Base-by-base conservation (phyloP, 768 basidiomycete genomes). In the Paxillus rubicundulus region DNA sequence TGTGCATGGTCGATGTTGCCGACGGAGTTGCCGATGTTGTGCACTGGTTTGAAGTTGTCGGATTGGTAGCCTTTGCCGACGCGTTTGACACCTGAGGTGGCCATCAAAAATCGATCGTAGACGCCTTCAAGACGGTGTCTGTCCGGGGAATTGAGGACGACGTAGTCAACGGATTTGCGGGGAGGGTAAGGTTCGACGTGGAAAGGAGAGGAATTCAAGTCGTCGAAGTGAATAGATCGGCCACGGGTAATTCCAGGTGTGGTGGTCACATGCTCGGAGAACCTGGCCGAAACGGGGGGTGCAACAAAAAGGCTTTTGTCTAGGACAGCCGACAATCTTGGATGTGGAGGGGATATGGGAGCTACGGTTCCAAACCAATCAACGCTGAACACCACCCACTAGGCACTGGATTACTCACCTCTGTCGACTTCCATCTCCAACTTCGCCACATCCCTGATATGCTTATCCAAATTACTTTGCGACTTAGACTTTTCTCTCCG, bases 71-170 rank as follows among this genome's bases (percentile, higher is more conserved):
- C 89, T 61, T 82, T 84, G 4, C 90, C 90, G 8, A 87, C 71
- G 27, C 89, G 86, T 62, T 85, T 90, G 37, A 92, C 89, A 24
- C 86, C 86, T 2, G 84, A 81, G 1, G 87, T 88, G 10, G 88
- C 85, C 86, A 90, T 87, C 27, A 92, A 74, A 73, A 91, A 86
- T 38, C 86, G 82, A 58, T 92, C 90, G 55, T 92, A 92, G 16
- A 87, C 85, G 50, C 81, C 81, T 71, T 91, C 89, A 24, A 87
- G 62, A 42, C 78, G 81, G 38, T 78, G 82, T 52, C 73, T 80
- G 50, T 77, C 77, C 0, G 86, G 84, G 0, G 84, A 77, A 52
- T 85, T 82, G 9, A 77, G 61, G 17, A 63, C 57, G 4, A 61
- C 59, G 10, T 68, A 64, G 32, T 72, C 72, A 17, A 62, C 65